Evolutionary conservation across 2,329 filamentous ascomycete genomes (phyloP), one percentile per base, ranked within the genome.

Genomic region (Rugonectria rugulosa): DNA sequence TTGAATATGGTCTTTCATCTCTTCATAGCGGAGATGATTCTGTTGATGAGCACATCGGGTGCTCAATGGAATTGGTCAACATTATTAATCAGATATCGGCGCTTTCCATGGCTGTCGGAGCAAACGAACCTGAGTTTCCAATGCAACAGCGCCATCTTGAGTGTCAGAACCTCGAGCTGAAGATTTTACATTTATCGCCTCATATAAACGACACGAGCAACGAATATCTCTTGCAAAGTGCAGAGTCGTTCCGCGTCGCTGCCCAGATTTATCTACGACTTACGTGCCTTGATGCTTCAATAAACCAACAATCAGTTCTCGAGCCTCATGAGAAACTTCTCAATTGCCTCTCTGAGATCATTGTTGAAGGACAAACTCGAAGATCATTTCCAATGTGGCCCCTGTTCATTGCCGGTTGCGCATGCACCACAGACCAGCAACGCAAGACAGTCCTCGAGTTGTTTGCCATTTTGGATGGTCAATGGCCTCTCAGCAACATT

Each of bases 361-460:
- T 67, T 12, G 52, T 64, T 5, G 52, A 66, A 38, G 46, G 57
- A 20, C 62, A 65, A 17, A 26, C 50, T 7, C 56, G 64, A 6
- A 47, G 64, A 38, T 65, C 58, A 6, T 66, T 66, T 6, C 64
- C 64, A 2, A 66, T 66, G 64, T 66, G 64, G 64, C 64, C 64
- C 0, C 56, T 66, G 2, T 66, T 66, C 31, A 17, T 66, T 17
- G 64, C 64, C 8, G 64, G 64, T n/a, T 66, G 64, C 5, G 38
- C 62, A 15, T 65, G 63, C 20, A 63, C 60, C 3, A 59, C 53
- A 5, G 64, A 66, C 11, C 46, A 62, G 6, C 62, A 66, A 26
- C 64, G 64, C 24, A 66, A 66, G 27, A 17, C 29, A 3, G 58
- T 66, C 20, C 23, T 67, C 26, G 58, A 60, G 14, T 46, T 62